phyloP scores from a whole-genome alignment of 768 basidiomycete genomes.

The Chalciporus chontae region DNA sequence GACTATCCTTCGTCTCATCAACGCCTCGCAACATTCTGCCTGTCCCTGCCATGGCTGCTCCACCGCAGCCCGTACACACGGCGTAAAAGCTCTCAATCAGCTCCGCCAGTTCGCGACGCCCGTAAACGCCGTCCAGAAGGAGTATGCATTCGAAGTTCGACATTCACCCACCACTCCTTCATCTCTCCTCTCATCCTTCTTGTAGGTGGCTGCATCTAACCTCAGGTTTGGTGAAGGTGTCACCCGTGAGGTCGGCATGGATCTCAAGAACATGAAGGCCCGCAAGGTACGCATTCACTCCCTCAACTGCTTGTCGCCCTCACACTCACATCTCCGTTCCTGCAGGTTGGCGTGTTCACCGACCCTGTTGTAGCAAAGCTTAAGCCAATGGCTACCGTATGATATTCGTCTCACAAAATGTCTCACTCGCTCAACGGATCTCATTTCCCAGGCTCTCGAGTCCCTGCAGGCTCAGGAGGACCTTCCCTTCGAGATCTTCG shows the following conservation, averaged over 20 bases:
- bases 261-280: slow-evolving; percentile 90
- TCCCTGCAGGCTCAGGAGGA: slow-evolving; percentile 76
- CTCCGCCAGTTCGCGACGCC: slow-evolving; percentile 77
- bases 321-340: slow-evolving; percentile 5
- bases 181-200: background rate
- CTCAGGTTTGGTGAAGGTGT: slow-evolving; percentile 89
- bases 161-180: background rate
- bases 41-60: slow-evolving; percentile 81
- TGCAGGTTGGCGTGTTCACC: slow-evolving; percentile 91
- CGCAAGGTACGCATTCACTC: slow-evolving; percentile 52
- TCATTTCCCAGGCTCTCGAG: slow-evolving; percentile 55
- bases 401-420: slow-evolving; percentile 21
- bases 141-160: slow-evolving; percentile 87
- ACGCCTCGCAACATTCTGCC: slow-evolving; percentile 63
- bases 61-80: slow-evolving; percentile 36
- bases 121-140: slow-evolving; percentile 66
- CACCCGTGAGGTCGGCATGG: slow-evolving; percentile 89
- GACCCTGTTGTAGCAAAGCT: slow-evolving; percentile 83
- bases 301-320: background rate
- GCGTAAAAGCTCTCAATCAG: slow-evolving; percentile 45
- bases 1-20: slow-evolving; percentile 70
- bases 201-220: slow-evolving; percentile 80
- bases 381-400: slow-evolving; percentile 75
- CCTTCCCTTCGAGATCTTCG: slow-evolving; percentile 79
- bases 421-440: background rate